Evolutionary conservation across 2,329 filamentous ascomycete genomes (phyloP), one percentile per base, ranked within the genome.

Genomic region (Penicillium sp.): DNA sequence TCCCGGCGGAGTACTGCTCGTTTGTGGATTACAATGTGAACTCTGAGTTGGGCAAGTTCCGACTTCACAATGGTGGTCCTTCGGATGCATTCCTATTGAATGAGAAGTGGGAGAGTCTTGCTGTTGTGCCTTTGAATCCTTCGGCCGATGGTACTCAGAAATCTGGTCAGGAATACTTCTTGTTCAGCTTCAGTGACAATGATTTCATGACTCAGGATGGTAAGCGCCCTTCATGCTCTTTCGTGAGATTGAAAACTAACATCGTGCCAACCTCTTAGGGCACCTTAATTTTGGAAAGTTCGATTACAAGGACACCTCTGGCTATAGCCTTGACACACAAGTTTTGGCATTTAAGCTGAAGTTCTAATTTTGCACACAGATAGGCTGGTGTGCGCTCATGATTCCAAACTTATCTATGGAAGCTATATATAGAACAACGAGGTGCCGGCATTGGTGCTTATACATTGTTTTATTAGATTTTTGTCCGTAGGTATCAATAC

Each of bases 91-190:
- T 70, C 0, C 71, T 90, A 34, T 66, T 91, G 67, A 90, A 90
- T 63, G 88, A 91, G 77, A 91, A 91, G 67, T 91, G 88, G 88
- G 88, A 92, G 75, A 83, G 82, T 18, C 72, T 91, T 45, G 82
- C 83, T 3, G 67, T 90, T 22, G 78, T 85, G 3, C 85, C 86
- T 1, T 81, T 84, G 6, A 77, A 84, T 61, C 77, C 77, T 1
- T 59, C 27, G 24, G 27, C 42, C 10, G 14, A 27, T 43, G 68
- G 69, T 49, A 65, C 34, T 5, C 47, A 58, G 38, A 14, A 29
- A 1, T 67, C 70, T 21, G 77, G 82, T 52, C 80, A 83, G 24
- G 83, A 89, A 71, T 90, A 84, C 69, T 89, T 85, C 65, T 67
- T 91, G 32, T 82, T 91, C 57, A 83, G 81, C 11, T 72, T 89